Base-by-base conservation (phyloP, 2,329 filamentous ascomycete genomes). In the Aureobasidium sp. region DNA sequence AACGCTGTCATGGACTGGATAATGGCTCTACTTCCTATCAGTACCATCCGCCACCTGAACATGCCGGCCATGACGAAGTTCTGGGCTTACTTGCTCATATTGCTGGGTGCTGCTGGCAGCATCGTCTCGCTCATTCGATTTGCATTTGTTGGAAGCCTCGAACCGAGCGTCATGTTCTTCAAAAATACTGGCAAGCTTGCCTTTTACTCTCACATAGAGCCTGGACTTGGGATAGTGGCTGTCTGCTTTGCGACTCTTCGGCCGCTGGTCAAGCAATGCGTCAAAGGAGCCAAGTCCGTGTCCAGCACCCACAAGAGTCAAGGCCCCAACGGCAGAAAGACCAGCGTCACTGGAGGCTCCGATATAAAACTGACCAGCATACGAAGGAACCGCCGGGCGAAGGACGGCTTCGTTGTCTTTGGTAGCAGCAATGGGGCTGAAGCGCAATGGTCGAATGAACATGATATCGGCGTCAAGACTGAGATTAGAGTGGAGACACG, bases 221-320 rank as follows among this genome's bases (percentile, higher is more conserved):
- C 62, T 20, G 66, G 65, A 37, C 59, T 70, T 12, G 67, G 67
- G 15, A 63, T 70, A 5, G 63, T 64, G 27, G 69, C 68, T 34
- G 60, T 66, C 2, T 67, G 64, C 7, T 29, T 67, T 24, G 59
- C 65, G 15, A 64, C 67, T 5, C 64, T 68, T 13, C 63, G 68
- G 13, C 66, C 68, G 1, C 52, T 70, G 2, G 66, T 69, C 59
- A 63, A 34, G n/a, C 48, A 52, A 24, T 52, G 48, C 37, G 4
- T 52, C 5, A 32, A 52, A 5, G 32, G 48, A 4, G 48, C 48
- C 48, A 52, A 52, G 29, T 52, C 48, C 17, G 29, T 37, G n/a
- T 24, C 32, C 17, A 41, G 50, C 20, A 53, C 50, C 17, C 50
- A 53, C 5, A 53, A 24, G 20, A 53, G 50, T 41, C 36, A 39